Evolutionary conservation across 2,329 filamentous ascomycete genomes (phyloP), one percentile per base, ranked within the genome.

Genomic region (Xylariaceae sp.): DNA sequence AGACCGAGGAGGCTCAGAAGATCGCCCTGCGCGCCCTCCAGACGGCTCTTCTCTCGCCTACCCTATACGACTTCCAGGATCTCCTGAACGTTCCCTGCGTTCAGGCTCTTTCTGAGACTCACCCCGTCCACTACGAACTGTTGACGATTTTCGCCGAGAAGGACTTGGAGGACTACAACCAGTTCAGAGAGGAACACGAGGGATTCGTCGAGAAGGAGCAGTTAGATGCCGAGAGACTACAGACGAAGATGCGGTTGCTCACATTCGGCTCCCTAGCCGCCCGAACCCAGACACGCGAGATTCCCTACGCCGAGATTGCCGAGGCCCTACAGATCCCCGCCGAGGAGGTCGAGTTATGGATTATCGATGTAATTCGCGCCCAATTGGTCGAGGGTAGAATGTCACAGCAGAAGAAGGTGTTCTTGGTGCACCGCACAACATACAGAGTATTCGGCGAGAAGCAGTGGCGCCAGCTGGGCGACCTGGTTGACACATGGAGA

Each of bases 391-490:
- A 99, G 80, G 94, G 94, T 73, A 96, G 96, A 78, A 86, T 99
- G 67, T 94, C 89, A 60, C 94, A 99, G 79, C 84, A 93, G 73
- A 92, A 91, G 74, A 85, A 90, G 73, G 89, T 93, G 64, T 97
- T 99, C 82, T 82, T 97, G 56, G 91, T 99, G 63, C 94, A 99
- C 82, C 87, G 94, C 73, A 91, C 91, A 70, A 96, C 92, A 62
- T 97, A 97, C 83, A 88, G 94, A 63, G 92, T 97, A 57, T 99
- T 99, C 72, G 91, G 91, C 68, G 91, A 96, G 80, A 95, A 95
- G 82, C 94, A 99, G 80, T 99, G 95, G 92, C 86, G 89, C 68
- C 93, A 99, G 80, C 88, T 99, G 56, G 89, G 91, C 62, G 90
- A 89, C 64, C 84, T 93, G 63, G 80, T 99, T 70, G 92, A 96